Evolutionary conservation across 306 rosid species (phyloP).

Genomic region (Ziziphus jujuba): DNA sequence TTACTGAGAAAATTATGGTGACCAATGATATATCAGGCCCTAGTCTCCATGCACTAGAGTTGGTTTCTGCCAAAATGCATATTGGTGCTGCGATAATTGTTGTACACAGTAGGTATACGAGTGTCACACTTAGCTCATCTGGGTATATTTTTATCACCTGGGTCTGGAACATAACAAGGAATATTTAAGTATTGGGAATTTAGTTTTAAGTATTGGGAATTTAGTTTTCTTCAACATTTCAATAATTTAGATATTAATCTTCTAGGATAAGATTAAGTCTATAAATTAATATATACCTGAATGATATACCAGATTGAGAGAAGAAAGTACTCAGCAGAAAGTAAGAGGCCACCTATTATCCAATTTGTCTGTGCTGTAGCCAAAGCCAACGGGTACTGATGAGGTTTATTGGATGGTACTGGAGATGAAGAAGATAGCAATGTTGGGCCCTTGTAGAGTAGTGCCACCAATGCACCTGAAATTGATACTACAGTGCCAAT

Average conservation of each 20-base stretch:
- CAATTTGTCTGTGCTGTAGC: conserved; percentile 30
- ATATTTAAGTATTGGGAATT: no score
- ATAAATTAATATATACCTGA: conserved; percentile 38
- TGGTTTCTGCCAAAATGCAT: conserved; percentile 46
- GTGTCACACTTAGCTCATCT: conserved; percentile 45
- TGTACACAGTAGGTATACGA: conserved; percentile 44
- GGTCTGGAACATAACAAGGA: conserved; percentile 24
- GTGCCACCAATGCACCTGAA: conserved; percentile 50
- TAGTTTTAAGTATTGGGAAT: no score
- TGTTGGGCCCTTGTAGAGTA: conserved; percentile 50
- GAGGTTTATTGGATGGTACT: background rate
- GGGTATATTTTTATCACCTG: conserved; percentile 40
- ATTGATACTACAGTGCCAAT: conserved; percentile 46
- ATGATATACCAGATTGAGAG: conserved; percentile 36
- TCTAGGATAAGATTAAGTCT: no score
- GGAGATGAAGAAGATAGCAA: conserved; percentile 19
- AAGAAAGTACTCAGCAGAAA: conserved; percentile 24
- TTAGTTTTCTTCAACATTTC: no score
- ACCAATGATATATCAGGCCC: conserved; percentile 41
- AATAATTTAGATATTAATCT: no score
- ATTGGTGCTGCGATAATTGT: conserved; percentile 42
- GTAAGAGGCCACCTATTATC: conserved; percentile 42
- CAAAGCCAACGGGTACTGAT: conserved; percentile 12
- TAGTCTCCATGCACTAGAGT: conserved; percentile 45
- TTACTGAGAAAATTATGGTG: conserved; percentile 46